Evolutionary conservation across 805 yeast genomes (phyloP).

Genomic region (Lipomyces sp.): DNA sequence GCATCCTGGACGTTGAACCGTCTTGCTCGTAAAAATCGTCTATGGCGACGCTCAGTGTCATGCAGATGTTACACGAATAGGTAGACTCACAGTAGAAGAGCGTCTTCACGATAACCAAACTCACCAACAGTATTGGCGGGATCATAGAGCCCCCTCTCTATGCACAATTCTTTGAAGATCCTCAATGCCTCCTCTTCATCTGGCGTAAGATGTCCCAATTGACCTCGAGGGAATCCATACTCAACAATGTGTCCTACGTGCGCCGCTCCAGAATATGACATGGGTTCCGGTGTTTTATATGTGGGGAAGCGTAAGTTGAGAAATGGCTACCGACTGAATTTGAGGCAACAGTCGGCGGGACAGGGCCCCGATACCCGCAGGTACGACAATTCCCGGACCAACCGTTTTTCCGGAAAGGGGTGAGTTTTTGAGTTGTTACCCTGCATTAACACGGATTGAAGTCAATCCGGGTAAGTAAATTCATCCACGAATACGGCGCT

Average conservation of each 20-base stretch:
- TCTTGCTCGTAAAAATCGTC: constrained; percentile 9
- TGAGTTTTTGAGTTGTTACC: too few species aligned
- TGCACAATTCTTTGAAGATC: background rate
- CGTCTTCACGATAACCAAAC: background rate
- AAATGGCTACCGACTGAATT: too few species aligned
- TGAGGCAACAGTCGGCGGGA: too few species aligned
- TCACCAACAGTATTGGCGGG: background rate
- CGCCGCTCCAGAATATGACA: too few species aligned
- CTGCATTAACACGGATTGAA: too few species aligned
- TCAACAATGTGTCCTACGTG: background rate
- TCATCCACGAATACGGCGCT: too few species aligned
- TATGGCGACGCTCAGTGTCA: background rate
- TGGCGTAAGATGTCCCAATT: constrained; percentile 8
- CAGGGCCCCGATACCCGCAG: too few species aligned
- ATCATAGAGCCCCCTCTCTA: constrained; percentile 3
- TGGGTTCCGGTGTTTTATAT: too few species aligned
- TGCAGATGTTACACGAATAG: background rate
- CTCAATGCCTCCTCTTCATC: constrained; percentile 3
- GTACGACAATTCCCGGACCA: too few species aligned
- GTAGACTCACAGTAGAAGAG: constrained; percentile 6
- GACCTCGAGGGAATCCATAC: constrained; percentile 5
- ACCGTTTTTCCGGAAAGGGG: too few species aligned
- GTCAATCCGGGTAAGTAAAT: too few species aligned
- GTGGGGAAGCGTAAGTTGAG: too few species aligned
- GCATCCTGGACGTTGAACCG: constrained; percentile 5